Evolutionary conservation across 257 asterid genomes (phyloP).

Genomic region (Galeopsis tetrahit): DNA sequence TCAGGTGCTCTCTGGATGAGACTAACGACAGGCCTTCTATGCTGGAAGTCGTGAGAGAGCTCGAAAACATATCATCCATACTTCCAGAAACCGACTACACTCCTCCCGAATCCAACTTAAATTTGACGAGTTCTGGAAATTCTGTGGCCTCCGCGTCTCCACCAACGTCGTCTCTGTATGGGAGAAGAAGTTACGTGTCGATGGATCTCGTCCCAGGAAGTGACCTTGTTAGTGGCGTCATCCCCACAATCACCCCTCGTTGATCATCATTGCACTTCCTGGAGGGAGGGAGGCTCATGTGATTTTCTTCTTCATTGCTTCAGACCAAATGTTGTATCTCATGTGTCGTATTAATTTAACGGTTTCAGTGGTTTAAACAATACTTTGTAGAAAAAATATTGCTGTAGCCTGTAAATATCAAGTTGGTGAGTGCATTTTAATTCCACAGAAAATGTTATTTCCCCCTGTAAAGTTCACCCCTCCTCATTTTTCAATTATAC

Average conservation of each 20-base stretch:
- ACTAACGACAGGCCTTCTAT: constrained; percentile 71
- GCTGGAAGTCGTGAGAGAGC: constrained; percentile 79
- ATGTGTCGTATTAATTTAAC: not conserved
- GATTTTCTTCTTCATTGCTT: not conserved
- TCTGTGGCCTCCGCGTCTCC: constrained; percentile 37
- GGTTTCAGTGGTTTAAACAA: not conserved
- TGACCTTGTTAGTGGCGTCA: constrained; percentile 66
- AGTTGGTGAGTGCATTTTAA: constrained; percentile 1
- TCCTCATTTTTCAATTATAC: too few relatives aligned
- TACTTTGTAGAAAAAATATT: not conserved
- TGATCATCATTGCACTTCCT: constrained; percentile 26
- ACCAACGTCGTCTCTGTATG: constrained; percentile 43
- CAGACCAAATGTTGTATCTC: not conserved
- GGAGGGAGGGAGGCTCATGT: not conserved
- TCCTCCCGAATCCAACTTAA: constrained; percentile 13
- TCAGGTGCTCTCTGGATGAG: constrained; percentile 70
- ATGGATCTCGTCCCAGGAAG: constrained; percentile 48
- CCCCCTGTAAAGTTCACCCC: too few relatives aligned
- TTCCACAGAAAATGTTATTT: not conserved
- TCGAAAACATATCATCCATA: constrained; percentile 58
- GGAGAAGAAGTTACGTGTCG: constrained; percentile 48
- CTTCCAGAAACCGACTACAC: constrained; percentile 48
- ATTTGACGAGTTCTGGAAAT: constrained; percentile 37
- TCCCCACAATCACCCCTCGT: constrained; percentile 60
- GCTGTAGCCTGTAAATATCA: not conserved